Percentiles rank a stretch among this genome's conserved stretches.
Evolutionary conservation across 306 rosid species (phyloP).

Genomic region (Glycine soja): DNA sequence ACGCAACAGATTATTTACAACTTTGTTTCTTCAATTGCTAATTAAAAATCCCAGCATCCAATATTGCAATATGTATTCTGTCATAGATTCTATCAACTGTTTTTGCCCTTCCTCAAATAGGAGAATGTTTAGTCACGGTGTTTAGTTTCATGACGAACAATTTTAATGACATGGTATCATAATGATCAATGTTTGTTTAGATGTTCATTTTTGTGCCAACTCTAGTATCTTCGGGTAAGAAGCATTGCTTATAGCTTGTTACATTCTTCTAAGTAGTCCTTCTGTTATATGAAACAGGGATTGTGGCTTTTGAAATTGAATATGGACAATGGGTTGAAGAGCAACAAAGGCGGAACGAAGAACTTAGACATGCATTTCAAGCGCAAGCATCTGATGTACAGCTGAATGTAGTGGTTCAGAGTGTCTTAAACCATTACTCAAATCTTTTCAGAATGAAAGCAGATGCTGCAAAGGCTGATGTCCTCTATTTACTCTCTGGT

Average conservation of each 20-base stretch:
- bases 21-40: not conserved
- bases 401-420: slow-evolving; percentile 69
- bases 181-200: no score
- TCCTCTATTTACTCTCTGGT: slow-evolving; percentile 82
- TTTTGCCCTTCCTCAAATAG: not conserved
- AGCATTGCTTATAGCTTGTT: slow-evolving; percentile 32
- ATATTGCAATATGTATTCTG: slow-evolving; percentile 4
- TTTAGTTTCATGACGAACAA: slow-evolving; percentile 3
- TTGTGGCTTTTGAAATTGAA: slow-evolving; percentile 79
- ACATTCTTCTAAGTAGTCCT: slow-evolving; percentile 18
- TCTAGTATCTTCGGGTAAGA: no score
- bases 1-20: no score
- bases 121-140: not conserved
- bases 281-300: slow-evolving; percentile 57
- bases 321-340: slow-evolving; percentile 87
- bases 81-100: not conserved
- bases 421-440: slow-evolving; percentile 71
- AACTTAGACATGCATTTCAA: slow-evolving; percentile 81
- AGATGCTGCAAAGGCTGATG: slow-evolving; percentile 84
- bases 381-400: slow-evolving; percentile 61
- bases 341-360: slow-evolving; percentile 66
- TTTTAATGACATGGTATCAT: not conserved
- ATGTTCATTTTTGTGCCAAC: no score
- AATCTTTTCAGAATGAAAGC: slow-evolving; percentile 77
- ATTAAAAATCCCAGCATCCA: slow-evolving; percentile 3